Evolutionary conservation across 257 asterid species (phyloP).

Genomic region (Forsythia suspensa): DNA sequence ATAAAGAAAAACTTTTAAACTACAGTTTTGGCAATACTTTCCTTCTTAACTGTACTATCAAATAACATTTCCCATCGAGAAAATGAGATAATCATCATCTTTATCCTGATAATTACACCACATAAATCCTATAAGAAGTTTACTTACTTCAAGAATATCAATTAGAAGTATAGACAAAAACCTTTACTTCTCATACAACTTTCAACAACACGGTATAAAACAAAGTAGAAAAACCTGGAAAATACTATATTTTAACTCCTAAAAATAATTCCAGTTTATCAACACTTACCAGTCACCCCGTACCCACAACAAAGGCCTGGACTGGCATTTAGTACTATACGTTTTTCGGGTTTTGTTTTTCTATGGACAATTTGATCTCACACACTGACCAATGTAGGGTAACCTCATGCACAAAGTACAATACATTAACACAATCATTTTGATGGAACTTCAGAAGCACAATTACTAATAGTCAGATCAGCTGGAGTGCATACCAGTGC

Average conservation of each 20-base stretch:
- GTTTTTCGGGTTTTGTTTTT: neutral
- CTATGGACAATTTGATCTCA: neutral
- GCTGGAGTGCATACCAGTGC: constrained; percentile 57
- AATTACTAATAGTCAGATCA: constrained; percentile 38
- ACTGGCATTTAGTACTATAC: constrained; percentile 39
- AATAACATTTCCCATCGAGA: neutral
- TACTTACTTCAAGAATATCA: neutral
- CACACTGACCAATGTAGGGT: neutral
- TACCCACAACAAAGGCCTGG: constrained; percentile 54
- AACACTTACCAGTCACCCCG: constrained; percentile 58
- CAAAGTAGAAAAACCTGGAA: constrained; percentile 8
- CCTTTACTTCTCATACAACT: constrained; percentile 15
- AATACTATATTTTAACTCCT: constrained; percentile 20
- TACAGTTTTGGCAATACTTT: neutral
- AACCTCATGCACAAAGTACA: neutral
- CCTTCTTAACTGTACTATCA: neutral
- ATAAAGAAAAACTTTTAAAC: neutral
- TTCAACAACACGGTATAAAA: constrained; percentile 15
- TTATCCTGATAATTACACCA: neutral
- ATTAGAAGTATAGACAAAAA: neutral
- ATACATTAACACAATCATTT: constrained; percentile 24
- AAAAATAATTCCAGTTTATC: constrained; percentile 29
- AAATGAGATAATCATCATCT: neutral
- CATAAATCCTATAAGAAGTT: neutral
- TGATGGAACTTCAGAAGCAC: constrained; percentile 43